phyloP scores from a whole-genome alignment of 305 asterid species.

The Solanum hybrid region DNA sequence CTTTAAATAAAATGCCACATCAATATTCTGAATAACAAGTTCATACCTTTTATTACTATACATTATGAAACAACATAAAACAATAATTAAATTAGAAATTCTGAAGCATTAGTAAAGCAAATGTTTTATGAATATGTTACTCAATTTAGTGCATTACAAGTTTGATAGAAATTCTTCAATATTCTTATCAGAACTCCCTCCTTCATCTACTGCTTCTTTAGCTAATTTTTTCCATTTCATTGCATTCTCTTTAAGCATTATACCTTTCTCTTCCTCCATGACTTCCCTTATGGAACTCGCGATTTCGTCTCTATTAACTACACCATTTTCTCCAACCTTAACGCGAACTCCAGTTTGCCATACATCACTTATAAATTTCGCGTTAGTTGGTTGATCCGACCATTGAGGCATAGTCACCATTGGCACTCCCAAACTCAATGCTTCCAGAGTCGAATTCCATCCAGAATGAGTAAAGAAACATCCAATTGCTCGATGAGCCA shows the following conservation, averaged over 20 bases:
- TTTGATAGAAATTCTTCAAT: conserved; percentile 3
- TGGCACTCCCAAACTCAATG: conserved; percentile 43
- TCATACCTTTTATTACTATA: background rate
- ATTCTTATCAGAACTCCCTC: conserved; percentile 43
- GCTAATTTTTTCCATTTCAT: conserved; percentile 41
- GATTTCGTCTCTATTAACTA: conserved; percentile 34
- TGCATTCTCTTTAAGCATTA: conserved; percentile 25
- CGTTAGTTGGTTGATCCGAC: conserved; percentile 36
- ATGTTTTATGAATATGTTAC: background rate
- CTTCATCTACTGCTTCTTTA: conserved; percentile 35
- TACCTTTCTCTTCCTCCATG: conserved; percentile 24
- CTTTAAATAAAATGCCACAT: background rate
- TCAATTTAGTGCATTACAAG: background rate
- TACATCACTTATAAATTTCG: conserved; percentile 39
- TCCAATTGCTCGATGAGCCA: conserved; percentile 34
- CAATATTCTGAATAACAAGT: no score
- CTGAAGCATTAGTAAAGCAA: background rate
- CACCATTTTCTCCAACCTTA: conserved; percentile 11
- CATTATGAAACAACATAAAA: background rate
- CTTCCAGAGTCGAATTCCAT: conserved; percentile 48
- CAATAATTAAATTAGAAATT: no score
- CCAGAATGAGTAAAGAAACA: conserved; percentile 58
- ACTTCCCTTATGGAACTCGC: conserved; percentile 24
- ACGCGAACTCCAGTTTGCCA: conserved; percentile 34
- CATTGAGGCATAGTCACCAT: conserved; percentile 30